Evolutionary conservation across 441 rosid species (phyloP).

Genomic region (Pelargonium cotyledonis): DNA sequence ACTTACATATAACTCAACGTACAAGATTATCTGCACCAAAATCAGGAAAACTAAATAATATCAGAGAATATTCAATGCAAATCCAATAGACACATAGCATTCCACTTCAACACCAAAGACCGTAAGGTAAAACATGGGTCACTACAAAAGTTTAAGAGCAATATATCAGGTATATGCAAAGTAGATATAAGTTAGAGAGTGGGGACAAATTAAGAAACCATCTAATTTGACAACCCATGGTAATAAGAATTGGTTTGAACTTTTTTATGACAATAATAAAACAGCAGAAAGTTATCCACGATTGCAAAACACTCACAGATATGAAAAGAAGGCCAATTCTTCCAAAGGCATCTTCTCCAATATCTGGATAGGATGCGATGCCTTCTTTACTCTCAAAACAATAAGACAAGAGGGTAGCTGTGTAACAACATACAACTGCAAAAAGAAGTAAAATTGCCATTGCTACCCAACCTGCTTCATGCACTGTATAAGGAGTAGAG

Average conservation of each 20-base stretch:
- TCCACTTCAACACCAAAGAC: neutral
- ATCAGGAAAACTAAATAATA: neutral
- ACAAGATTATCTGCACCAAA: constrained; percentile 22
- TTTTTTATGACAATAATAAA: neutral
- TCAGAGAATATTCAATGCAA: neutral
- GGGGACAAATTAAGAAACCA: neutral
- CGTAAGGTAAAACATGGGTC: no score
- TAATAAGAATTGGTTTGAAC: neutral
- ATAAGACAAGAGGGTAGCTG: constrained; percentile 71
- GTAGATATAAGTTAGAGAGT: neutral
- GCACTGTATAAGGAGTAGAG: constrained; percentile 59
- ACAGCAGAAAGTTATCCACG: neutral
- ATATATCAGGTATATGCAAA: neutral
- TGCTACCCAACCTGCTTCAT: constrained; percentile 77
- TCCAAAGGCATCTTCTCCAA: constrained; percentile 93
- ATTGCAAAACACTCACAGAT: constrained; percentile 45
- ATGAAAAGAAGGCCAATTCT: constrained; percentile 66
- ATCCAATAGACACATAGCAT: neutral
- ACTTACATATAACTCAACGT: constrained; percentile 24
- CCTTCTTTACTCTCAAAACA: constrained; percentile 79
- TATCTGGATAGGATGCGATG: constrained; percentile 64
- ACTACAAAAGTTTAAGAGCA: neutral
- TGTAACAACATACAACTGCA: constrained; percentile 64
- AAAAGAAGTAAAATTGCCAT: constrained; percentile 43
- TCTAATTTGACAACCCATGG: neutral